A percentile compares a stretch with the other conserved stretches of the same genome.
Evolutionary conservation across 1,284 basidiomycete species (phyloP).

Genomic region (Heterobasidion annosum): DNA sequence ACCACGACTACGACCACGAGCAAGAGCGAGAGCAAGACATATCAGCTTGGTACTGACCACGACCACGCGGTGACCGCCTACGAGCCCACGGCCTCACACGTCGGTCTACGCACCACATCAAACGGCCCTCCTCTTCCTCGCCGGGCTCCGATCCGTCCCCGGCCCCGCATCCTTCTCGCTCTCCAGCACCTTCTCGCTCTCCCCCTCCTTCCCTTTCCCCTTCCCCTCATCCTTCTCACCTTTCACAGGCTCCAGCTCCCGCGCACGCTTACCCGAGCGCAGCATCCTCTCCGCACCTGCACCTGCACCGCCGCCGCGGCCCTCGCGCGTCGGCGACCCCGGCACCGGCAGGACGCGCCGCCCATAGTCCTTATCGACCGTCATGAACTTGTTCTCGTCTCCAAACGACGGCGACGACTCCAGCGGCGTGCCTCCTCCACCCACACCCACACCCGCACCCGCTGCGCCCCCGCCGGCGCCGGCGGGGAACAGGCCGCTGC

Average conservation of each 20-base stretch:
- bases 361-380: slow-evolving; percentile 6
- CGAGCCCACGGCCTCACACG: too few relatives aligned
- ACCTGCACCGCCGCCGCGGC: background rate
- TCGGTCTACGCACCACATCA: too few relatives aligned
- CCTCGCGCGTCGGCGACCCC: background rate
- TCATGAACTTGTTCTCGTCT: slow-evolving; percentile 8
- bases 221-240: too few relatives aligned
- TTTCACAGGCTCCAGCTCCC: background rate
- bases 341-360: slow-evolving; percentile 1
- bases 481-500: slow-evolving; percentile 1
- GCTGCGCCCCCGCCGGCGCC: background rate
- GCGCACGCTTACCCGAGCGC: background rate
- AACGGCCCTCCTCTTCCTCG: too few relatives aligned
- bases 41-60: too few relatives aligned
- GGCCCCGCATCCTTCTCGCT: too few relatives aligned
- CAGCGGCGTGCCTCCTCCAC: background rate
- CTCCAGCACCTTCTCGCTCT: too few relatives aligned
- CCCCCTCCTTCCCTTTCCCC: too few relatives aligned
- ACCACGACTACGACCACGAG: too few relatives aligned
- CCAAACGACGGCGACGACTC: slow-evolving; percentile 2
- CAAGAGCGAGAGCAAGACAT: too few relatives aligned
- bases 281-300: background rate
- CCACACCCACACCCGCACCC: background rate
- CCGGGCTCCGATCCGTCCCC: too few relatives aligned
- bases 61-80: too few relatives aligned